Conservation (phyloP, 2,329 filamentous ascomycete genomes). For the Aspergillus sp. region DNA sequence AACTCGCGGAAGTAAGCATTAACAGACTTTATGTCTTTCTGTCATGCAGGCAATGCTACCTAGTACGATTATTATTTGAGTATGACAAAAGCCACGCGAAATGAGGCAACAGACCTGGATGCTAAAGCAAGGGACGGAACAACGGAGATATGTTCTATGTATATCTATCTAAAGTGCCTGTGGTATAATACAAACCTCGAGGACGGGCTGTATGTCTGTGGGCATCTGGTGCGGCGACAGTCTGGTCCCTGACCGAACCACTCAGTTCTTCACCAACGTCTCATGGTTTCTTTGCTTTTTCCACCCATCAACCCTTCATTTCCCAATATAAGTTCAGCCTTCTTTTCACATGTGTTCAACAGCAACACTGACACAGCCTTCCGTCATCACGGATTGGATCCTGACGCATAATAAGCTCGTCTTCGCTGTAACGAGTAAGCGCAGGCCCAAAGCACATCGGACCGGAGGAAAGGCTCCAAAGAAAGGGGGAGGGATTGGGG, state of each 20-base stretch:
- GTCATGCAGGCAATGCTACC: not conserved
- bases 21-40: not conserved
- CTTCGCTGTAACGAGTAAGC: not conserved
- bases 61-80: not conserved
- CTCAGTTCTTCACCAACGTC: not conserved
- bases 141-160: not conserved
- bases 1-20: conserved; percentile 1
- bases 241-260: not conserved
- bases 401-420: not conserved
- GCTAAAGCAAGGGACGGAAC: not conserved
- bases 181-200: not conserved
- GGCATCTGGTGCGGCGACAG: not conserved
- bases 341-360: not conserved
- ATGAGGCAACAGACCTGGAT: not conserved
- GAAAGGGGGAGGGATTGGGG: not conserved
- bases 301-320: not conserved
- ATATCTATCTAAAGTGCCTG: not conserved
- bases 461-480: not conserved
- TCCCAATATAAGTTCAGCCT: not conserved
- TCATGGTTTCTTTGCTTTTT: not conserved
- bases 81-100: conserved; percentile 3
- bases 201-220: not conserved
- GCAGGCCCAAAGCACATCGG: not conserved
- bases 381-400: not conserved
- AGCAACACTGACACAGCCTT: not conserved